Percentiles rank a stretch among this genome's conserved stretches.
These are phyloP conservation scores for Nannochloropsis gaditana DNA, from an alignment of 108 stramenopile species.

Conservation along the genomic window DNA sequence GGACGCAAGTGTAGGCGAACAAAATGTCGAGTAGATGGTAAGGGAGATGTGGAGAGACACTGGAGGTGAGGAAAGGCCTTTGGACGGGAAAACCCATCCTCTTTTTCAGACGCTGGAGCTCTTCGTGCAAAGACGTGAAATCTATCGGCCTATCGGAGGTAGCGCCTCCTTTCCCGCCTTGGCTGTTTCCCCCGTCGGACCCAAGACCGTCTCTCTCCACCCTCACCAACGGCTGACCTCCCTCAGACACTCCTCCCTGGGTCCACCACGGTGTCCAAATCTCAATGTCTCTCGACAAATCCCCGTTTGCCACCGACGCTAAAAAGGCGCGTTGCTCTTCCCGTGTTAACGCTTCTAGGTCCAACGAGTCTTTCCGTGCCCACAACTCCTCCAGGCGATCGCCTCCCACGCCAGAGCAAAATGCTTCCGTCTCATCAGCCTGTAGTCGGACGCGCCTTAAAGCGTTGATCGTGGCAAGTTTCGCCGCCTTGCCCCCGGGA, in stretches of 20 bases:
- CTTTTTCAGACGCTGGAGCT: neutral
- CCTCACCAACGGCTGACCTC: neutral
- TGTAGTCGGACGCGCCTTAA: neutral
- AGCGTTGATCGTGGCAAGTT: neutral
- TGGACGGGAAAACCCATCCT: neutral
- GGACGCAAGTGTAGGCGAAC: neutral
- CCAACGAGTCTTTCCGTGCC: neutral
- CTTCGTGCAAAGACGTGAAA: neutral
- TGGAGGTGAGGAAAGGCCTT: neutral
- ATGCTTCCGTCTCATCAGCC: neutral
- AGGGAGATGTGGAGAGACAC: neutral
- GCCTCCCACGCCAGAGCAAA: neutral
- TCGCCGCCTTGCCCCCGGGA: neutral
- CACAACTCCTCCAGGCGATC: neutral
- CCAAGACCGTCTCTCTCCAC: neutral
- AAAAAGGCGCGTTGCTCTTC: slow-evolving; percentile 1
- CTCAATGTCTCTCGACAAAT: neutral
- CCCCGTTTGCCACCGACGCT: neutral
- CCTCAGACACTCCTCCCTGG: neutral
- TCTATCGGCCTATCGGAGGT: neutral
- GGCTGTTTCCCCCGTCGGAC: neutral
- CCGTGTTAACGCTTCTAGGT: neutral
- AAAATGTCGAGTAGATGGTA: neutral
- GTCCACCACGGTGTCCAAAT: neutral
- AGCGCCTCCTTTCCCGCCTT: neutral